phyloP scores from a whole-genome alignment of 352 stramenopile species.

The Phytopythium vexans region DNA sequence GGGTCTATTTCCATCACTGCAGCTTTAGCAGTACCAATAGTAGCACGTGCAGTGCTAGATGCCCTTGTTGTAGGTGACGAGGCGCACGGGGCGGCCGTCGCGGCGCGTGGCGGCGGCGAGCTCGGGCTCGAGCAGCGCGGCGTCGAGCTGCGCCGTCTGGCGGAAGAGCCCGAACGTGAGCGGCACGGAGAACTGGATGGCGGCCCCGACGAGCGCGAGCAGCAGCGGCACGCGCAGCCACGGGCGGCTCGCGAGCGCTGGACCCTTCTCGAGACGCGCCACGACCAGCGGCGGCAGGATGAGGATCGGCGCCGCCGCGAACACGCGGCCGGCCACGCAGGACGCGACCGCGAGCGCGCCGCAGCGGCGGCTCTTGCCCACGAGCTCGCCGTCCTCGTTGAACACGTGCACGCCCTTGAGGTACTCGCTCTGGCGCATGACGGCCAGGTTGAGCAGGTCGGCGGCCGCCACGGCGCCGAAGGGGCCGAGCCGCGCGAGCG shows the following conservation, averaged over 20 bases:
- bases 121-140: constrained; percentile 65
- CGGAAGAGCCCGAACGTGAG: constrained; percentile 85
- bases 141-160: constrained; percentile 67
- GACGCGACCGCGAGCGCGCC: constrained; percentile 71
- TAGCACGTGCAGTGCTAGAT: constrained; percentile 14
- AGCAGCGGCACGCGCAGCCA: constrained; percentile 68
- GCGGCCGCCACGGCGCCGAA: constrained; percentile 81
- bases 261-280: constrained; percentile 43
- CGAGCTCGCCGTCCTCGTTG: constrained; percentile 72
- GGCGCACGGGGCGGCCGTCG: constrained; percentile 48
- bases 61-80: constrained; percentile 84
- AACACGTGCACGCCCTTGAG: constrained; percentile 76
- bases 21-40: too few relatives aligned
- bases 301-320: constrained; percentile 79
- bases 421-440: constrained; percentile 87
- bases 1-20: constrained; percentile 3
- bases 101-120: constrained; percentile 27
- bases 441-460: constrained; percentile 80
- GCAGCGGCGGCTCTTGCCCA: constrained; percentile 74
- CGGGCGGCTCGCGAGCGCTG: constrained; percentile 29
- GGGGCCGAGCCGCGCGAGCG: constrained; percentile 63
- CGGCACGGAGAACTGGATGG: constrained; percentile 84
- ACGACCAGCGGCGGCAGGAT: constrained; percentile 69
- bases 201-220: constrained; percentile 63
- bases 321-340: constrained; percentile 73